Conservation (phyloP, 805 yeast genomes). For the Ogataea ramenticola region DNA sequence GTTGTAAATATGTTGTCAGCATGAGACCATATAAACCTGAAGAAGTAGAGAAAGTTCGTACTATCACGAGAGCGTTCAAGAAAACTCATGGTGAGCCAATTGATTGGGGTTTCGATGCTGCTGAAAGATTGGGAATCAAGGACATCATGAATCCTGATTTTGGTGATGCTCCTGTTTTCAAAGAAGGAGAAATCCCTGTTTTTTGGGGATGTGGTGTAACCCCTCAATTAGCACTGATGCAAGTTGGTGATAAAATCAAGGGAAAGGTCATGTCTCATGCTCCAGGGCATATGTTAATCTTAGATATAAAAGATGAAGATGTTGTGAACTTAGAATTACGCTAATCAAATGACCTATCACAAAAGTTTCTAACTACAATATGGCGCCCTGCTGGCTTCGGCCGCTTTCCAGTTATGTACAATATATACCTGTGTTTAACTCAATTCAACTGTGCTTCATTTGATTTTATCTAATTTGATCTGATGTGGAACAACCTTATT, state of each 20-base stretch:
- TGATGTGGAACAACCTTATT: no score
- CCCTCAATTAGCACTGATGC: constrained; percentile 28
- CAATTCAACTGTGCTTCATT: no score
- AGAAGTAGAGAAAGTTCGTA: constrained; percentile 24
- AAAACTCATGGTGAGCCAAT: constrained; percentile 35
- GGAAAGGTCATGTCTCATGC: constrained; percentile 28
- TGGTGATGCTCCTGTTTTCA: constrained; percentile 26
- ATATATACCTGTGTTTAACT: no score
- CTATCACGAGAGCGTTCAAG: constrained; percentile 23
- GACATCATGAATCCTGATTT: constrained; percentile 28
- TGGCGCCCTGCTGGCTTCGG: no score
- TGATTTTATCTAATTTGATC: no score
- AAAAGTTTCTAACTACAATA: no score
- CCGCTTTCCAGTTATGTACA: no score
- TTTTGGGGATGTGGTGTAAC: constrained; percentile 41
- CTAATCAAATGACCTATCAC: not conserved
- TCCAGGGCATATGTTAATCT: constrained; percentile 31
- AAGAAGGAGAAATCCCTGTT: constrained; percentile 31
- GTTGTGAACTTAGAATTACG: not conserved
- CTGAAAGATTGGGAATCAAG: constrained; percentile 27
- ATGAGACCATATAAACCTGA: constrained; percentile 31
- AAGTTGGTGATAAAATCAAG: constrained; percentile 19
- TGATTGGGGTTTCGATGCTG: constrained; percentile 35
- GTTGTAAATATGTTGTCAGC: constrained; percentile 31
- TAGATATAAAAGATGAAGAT: constrained; percentile 24